Evolutionary conservation across 106 monocot species (phyloP), one percentile per base, ranked within the genome.

Genomic region (Dendrobium catenatum): DNA sequence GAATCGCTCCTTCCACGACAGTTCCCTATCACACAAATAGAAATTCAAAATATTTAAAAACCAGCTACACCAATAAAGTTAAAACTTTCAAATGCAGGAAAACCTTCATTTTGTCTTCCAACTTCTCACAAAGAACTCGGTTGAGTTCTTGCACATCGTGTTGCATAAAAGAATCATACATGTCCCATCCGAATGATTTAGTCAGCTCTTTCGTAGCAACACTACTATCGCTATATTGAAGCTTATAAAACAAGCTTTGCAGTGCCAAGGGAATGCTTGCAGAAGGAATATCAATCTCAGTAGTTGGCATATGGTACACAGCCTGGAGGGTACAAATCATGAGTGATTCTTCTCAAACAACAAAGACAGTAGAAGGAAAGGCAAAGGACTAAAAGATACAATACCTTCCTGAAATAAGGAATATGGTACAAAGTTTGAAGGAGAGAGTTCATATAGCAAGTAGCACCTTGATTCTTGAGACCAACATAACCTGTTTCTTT

Each of bases 371-470:
- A 73, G 18, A 42, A 9, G 59, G 17, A 66, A 55, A 55, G 43
- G 76, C 24, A 47, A 33, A 58, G 31, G 78, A 82, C 9, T 17
- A 51, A n/a, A 48, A 48, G 20, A 44, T 27, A 27, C 1, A 76
- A 79, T 89, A 95, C 98, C 93, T 99, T 99, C 87, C 98, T 87
- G 67, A 99, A 99, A 80, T 99, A 95, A 2, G 98, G 93, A 81
- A 93, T 99, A 85, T 99, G 98, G 64, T 95, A 99, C 66, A 99
- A 66, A 79, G 98, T 99, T 79, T 99, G 98, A 81, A 99, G 98
- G 86, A 99, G 93, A 84, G 98, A 99, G 80, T 99, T 99, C 98
- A 99, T 99, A 83, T 99, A 99, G 79, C 98, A 99, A 46, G 98
- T 99, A 83, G 98, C 98, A 56, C 98, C 98, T 84, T 99, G 98